These are phyloP conservation scores for Cyclotella sp. DNA, from an alignment of 108 stramenopile genomes.

Conservation along the genomic window DNA sequence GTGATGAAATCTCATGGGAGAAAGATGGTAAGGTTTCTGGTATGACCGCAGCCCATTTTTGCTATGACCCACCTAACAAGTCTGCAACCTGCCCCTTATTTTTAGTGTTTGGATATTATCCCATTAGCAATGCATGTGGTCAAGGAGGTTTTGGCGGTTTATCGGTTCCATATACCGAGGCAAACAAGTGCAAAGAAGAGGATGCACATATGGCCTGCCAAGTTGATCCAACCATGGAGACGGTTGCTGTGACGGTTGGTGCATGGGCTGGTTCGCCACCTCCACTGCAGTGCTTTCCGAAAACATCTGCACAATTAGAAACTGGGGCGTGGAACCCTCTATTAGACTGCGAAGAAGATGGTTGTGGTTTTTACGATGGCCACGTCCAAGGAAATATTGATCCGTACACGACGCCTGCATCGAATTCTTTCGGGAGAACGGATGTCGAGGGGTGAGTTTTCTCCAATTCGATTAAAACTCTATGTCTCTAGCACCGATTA, in stretches of 20 bases:
- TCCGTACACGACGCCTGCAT: conserved; percentile 35
- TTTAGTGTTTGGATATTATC: conserved; percentile 42
- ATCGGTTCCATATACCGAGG: conserved; percentile 27
- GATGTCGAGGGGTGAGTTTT: conserved; percentile 23
- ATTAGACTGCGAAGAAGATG: conserved; percentile 33
- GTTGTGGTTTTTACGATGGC: conserved; percentile 36
- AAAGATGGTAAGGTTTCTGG: conserved; percentile 25
- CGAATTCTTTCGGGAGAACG: conserved; percentile 35
- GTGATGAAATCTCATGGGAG: conserved; percentile 53
- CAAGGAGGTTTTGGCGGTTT: conserved; percentile 27
- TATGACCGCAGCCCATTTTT: background rate
- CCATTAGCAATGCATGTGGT: conserved; percentile 48
- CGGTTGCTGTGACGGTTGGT: conserved; percentile 22
- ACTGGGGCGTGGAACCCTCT: conserved; percentile 47
- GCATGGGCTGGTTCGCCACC: conserved; percentile 40
- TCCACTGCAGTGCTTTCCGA: conserved; percentile 47
- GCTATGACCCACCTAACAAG: background rate
- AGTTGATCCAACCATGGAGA: conserved; percentile 39
- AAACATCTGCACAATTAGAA: conserved; percentile 2
- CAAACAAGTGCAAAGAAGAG: conserved; percentile 41
- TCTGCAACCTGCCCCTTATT: background rate
- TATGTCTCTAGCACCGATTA: background rate
- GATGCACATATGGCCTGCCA: conserved; percentile 45
- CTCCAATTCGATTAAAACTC: background rate
- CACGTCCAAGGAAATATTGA: conserved; percentile 42